Base-by-base conservation (phyloP, 495 filamentous ascomycete genomes). In the Podospora fimiseda region DNA sequence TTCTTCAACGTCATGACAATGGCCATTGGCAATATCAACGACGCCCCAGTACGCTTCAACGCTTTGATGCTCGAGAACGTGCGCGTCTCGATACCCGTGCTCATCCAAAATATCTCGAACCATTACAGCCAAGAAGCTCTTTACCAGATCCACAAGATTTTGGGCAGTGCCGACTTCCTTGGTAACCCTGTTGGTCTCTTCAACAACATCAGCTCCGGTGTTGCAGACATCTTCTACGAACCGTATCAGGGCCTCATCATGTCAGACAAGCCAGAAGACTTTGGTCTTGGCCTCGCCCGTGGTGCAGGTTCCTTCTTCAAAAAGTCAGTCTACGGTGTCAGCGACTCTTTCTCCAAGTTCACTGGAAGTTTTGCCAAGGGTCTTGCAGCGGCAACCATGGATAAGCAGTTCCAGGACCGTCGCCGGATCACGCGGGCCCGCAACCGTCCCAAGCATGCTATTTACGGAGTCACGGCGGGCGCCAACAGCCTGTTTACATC, bases 11-110 rank as follows among this genome's bases (percentile, higher is more conserved):
- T 96, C 60, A 83, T 98, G 77, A 96, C 93, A 16, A 98, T 98
- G 93, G 95, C 93, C 9, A 89, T 98, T 60, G 93, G 93, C 48
- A 98, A 98, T 62, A 85, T 98, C 75, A 98, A 97, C 61, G 93
- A 98, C 68, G 93, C 93, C 14, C 93, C 93, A 0, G 80, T 98
- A 21, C 82, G 90, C 40, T 80, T 97, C 53, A 97, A 96, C 58
- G 88, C 93, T 11, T 72, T 98, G 27, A 88, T 98, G 79, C 73
- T 98, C 9, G 93, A 97, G 67, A 98, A 98, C 61, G 90, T 90
- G 21, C 87, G 93, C 24, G 87, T 96, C 30, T 95, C 94, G 1
- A 79, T 90, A 13, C 84, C 86, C 6, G 80, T 93, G 13, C 77
- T 98, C 22, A 80, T 88, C 20, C 83, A 83, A 62, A 94, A 91